Evolutionary conservation across 2,329 filamentous ascomycete genomes (phyloP), one percentile per base, ranked within the genome.

Genomic region (Colletotrichum chlorophyti): DNA sequence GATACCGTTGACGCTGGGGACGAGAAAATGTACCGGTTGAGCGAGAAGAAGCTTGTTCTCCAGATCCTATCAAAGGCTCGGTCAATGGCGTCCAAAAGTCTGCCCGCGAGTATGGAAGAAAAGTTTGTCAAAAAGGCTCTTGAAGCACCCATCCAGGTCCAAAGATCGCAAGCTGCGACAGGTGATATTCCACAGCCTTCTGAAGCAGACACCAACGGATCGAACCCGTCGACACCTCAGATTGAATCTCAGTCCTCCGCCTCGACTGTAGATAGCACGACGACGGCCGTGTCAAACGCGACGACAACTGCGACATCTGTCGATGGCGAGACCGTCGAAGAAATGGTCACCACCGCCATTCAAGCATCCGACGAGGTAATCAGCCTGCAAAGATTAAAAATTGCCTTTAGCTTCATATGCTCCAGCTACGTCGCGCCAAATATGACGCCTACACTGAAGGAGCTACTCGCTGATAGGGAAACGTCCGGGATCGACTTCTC

Each of bases 71-170:
- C 73, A 15, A 98, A 97, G 72, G 92, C 93, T 5, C 80, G 81
- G 60, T 80, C 79, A 5, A 89, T 96, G 81, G 79, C 81, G n/a
- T 73, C 76, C 5, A 77, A 75, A 1, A 85, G 87, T 0, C 75
- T 98, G 9, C 93, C 95, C 2, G 75, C 79, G 6, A 96, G 89
- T 65, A 83, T 99, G 81, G 94, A 97, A 69, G 90, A 95, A 42
- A 88, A 85, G 37, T 96, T 97, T 65, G 86, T 99, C 8, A 84
- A 81, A 48, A 89, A 89, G 67, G 83, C 84, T 2, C 78, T 99
- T 5, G 90, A 95, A 65, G 83, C 87, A 5, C 94, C 95, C 0
- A 78, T 96, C 38, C 77, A 91, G 65, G 85, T 85, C 27, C 79
- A 93, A 35, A 88, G 82, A 66, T 81, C 85, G 41, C 82, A 87